Evolutionary conservation across 306 rosid species (phyloP).

Genomic region (Castanea mollissima): DNA sequence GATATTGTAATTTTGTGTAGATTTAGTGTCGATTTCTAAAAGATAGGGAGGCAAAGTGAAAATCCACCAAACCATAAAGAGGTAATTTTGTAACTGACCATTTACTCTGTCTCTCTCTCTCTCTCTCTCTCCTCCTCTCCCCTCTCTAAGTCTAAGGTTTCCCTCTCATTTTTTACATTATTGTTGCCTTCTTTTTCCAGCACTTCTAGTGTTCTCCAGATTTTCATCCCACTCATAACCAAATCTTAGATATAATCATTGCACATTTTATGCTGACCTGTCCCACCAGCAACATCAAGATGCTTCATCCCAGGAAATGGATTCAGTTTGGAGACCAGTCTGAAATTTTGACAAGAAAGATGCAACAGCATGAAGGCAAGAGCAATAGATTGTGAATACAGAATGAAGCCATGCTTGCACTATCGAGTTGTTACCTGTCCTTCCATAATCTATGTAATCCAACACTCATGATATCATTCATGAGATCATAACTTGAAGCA

Average conservation of each 20-base stretch:
- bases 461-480: constrained; percentile 94
- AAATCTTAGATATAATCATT: constrained; percentile 8
- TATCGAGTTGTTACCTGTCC: constrained; percentile 55
- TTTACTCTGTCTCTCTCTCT: no score
- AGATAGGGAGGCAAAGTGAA: no score
- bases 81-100: no score
- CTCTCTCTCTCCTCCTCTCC: neutral
- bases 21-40: no score
- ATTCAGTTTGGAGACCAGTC: constrained; percentile 79
- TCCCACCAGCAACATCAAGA: constrained; percentile 98
- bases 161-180: neutral
- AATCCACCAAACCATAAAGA: no score
- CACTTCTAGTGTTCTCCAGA: constrained; percentile 1
- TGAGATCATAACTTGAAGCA: constrained; percentile 79
- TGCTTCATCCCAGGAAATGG: constrained; percentile 98
- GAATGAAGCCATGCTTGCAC: neutral
- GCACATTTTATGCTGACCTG: constrained; percentile 47
- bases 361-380: constrained; percentile 11
- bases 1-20: no score
- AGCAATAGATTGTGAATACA: neutral
- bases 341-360: constrained; percentile 34
- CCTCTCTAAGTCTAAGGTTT: neutral
- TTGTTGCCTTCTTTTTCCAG: neutral
- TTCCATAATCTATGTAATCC: constrained; percentile 98
- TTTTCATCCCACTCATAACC: constrained; percentile 15